Evolutionary conservation across 768 basidiomycete genomes (phyloP).

Genomic region (Russula sp.): DNA sequence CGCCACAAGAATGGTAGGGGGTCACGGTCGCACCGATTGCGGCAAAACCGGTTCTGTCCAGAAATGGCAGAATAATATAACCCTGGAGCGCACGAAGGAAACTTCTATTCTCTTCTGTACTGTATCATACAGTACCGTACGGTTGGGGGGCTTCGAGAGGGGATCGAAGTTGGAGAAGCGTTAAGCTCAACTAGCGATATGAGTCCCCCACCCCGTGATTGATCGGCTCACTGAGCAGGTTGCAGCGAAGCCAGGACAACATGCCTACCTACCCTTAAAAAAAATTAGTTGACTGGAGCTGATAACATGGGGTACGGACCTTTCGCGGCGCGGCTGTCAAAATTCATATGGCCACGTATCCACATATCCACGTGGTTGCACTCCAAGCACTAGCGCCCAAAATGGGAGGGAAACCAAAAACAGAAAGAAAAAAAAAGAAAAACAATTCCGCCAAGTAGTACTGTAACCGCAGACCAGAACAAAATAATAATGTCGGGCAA

Average conservation of each 20-base stretch:
- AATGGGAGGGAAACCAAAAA: background rate
- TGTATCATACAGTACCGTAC: background rate
- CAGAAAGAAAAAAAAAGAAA: background rate
- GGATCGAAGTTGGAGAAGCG: background rate
- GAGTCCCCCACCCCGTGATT: background rate
- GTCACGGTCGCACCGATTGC: background rate
- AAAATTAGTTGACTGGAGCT: background rate
- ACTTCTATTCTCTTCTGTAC: too few relatives aligned
- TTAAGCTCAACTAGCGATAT: slow-evolving; percentile 8
- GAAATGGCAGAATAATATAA: background rate
- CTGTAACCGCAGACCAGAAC: background rate
- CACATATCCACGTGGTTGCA: background rate
- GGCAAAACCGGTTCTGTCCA: background rate
- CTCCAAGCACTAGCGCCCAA: background rate
- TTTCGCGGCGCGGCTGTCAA: background rate
- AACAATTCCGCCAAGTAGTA: background rate
- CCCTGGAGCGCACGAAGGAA: background rate
- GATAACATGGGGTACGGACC: background rate
- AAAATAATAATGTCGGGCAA: background rate
- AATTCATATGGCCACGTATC: background rate
- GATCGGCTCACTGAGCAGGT: background rate
- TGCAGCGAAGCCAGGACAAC: background rate
- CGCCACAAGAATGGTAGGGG: slow-evolving; percentile 7
- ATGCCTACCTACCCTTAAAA: background rate
- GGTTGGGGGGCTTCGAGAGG: background rate